Percentiles rank a stretch among this genome's conserved stretches.
These are phyloP conservation scores for Pharus latifolius DNA, from an alignment of 176 grass and related monocot species.

Conservation along the genomic window DNA sequence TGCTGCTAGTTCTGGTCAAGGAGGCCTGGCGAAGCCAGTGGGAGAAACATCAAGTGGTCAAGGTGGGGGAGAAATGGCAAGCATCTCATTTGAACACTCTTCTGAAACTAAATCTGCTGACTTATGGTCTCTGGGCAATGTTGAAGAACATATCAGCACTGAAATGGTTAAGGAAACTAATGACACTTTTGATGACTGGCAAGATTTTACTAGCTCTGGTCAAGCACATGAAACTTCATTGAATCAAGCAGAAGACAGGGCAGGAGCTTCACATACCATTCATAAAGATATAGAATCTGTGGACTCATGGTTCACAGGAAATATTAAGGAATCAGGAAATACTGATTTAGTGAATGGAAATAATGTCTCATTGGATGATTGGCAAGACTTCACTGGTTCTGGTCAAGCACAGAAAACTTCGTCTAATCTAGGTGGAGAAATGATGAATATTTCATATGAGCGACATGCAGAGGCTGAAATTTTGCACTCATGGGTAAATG, in stretches of 20 bases:
- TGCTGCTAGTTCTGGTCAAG: conserved; percentile 40
- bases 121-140: conserved; percentile 31
- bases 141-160: background rate
- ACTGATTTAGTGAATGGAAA: conserved; percentile 7
- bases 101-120: conserved; percentile 35
- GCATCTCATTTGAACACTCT: conserved; percentile 10
- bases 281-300: conserved; percentile 19
- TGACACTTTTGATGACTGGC: conserved; percentile 46
- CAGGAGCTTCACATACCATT: conserved; percentile 1
- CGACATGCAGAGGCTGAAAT: conserved; percentile 11
- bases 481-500: conserved; percentile 6
- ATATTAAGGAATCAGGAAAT: conserved; percentile 11
- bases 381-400: conserved; percentile 39
- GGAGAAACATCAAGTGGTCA: background rate
- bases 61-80: background rate
- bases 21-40: background rate
- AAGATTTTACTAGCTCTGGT: conserved; percentile 45
- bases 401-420: conserved; percentile 29
- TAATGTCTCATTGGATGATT: conserved; percentile 30
- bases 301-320: conserved; percentile 36
- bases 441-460: conserved; percentile 12
- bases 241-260: conserved; percentile 11
- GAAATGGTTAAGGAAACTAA: conserved; percentile 31
- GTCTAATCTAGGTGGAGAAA: conserved; percentile 17
- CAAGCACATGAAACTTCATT: conserved; percentile 12